Percentiles rank a stretch among this genome's conserved stretches.
phyloP scores from a whole-genome alignment of 202 grass and related monocot species.

The Dendrocalamus latiflorus region DNA sequence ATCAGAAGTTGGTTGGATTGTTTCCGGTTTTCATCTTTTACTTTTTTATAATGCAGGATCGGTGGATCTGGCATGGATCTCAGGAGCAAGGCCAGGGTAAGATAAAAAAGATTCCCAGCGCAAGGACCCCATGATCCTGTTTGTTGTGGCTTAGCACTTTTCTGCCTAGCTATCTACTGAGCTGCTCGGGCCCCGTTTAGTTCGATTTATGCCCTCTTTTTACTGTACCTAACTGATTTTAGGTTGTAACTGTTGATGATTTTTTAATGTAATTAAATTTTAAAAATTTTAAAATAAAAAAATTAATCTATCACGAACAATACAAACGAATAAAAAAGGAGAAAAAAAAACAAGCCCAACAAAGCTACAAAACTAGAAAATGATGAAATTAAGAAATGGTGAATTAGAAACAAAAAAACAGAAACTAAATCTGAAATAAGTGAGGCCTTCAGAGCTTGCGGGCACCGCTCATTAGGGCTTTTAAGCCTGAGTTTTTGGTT shows the following conservation, averaged over 20 bases:
- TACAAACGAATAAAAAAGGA: no score
- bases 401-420: no score
- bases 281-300: no score
- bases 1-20: background rate
- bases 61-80: conserved; percentile 99
- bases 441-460: no score
- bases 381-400: no score
- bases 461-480: no score
- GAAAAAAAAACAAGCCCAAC: no score
- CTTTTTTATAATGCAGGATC: conserved; percentile 54
- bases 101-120: conserved; percentile 17
- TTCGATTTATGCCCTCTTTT: conserved; percentile 18
- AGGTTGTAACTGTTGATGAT: conserved; percentile 74
- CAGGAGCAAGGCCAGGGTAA: conserved; percentile 96
- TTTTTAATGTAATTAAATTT: no score
- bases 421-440: no score
- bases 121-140: conserved; percentile 21
- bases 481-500: no score
- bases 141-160: conserved; percentile 25
- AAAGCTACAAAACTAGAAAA: no score
- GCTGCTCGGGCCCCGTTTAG: conserved; percentile 28
- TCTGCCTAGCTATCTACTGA: conserved; percentile 22
- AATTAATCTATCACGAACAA: no score
- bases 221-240: background rate
- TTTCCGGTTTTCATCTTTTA: background rate